These are phyloP conservation scores for cucumber (Cucumis sativus) DNA, from an alignment of 306 rosid genomes.

Conservation along the genomic window DNA sequence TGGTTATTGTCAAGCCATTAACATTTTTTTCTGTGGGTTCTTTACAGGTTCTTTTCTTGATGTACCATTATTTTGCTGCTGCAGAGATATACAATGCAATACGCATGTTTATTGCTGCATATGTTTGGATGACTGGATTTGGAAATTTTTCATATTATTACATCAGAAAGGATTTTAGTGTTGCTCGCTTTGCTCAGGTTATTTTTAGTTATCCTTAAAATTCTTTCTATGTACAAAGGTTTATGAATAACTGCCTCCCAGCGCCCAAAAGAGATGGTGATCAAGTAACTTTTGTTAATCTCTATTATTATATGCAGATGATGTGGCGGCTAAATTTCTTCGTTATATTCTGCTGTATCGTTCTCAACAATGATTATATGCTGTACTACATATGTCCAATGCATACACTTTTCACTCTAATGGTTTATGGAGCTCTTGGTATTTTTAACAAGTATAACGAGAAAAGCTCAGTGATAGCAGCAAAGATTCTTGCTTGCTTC, in stretches of 20 bases:
- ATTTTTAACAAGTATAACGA: slow-evolving; percentile 80
- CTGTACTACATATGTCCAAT: slow-evolving; percentile 96
- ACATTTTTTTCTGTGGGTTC: slow-evolving; percentile 1
- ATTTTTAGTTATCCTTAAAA: background rate
- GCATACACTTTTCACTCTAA: slow-evolving; percentile 94
- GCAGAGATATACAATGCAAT: slow-evolving; percentile 95
- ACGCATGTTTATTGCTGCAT: slow-evolving; percentile 90
- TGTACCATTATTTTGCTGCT: slow-evolving; percentile 97
- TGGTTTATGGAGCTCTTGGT: slow-evolving; percentile 97
- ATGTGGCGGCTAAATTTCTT: slow-evolving; percentile 98
- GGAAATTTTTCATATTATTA: slow-evolving; percentile 97
- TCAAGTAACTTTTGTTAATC: background rate
- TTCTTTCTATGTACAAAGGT: background rate
- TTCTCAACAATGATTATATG: slow-evolving; percentile 90
- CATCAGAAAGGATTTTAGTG: slow-evolving; percentile 80
- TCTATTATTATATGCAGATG: slow-evolving; percentile 43
- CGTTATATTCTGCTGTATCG: slow-evolving; percentile 80
- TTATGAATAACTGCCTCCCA: background rate
- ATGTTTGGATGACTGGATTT: slow-evolving; percentile 99
- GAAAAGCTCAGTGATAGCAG: slow-evolving; percentile 58
- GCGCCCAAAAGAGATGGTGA: background rate
- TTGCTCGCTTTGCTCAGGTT: slow-evolving; percentile 95
- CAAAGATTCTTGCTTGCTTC: slow-evolving; percentile 81
- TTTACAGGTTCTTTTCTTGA: slow-evolving; percentile 78
- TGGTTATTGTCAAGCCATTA: background rate